These are phyloP conservation scores for Laburnicola sp. DNA, from an alignment of 2,329 filamentous ascomycete genomes.

Conservation along the genomic window DNA sequence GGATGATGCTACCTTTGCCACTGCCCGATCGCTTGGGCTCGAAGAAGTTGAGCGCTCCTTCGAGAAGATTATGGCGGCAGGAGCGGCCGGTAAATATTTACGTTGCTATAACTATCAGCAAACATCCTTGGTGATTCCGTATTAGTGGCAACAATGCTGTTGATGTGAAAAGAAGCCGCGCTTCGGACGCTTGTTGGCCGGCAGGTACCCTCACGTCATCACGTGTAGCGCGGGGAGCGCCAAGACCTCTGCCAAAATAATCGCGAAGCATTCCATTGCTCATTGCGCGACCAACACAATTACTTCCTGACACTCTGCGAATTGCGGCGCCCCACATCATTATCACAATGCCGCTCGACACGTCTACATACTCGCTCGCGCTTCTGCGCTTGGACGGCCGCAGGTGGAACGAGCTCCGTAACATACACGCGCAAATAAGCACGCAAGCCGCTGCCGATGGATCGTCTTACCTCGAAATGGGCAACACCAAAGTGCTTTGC, in stretches of 20 bases:
- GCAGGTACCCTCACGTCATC: constrained; percentile 34
- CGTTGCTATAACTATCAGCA: background rate
- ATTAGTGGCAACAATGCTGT: background rate
- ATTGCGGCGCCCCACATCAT: background rate
- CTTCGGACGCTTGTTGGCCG: too few relatives aligned
- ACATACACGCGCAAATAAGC: constrained; percentile 83
- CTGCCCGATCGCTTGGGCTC: too few relatives aligned
- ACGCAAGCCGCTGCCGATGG: constrained; percentile 93
- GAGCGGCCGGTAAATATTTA: background rate
- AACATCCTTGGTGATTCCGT: background rate
- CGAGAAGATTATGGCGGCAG: background rate
- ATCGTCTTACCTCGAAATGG: constrained; percentile 92
- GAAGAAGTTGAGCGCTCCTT: background rate
- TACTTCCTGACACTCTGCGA: background rate
- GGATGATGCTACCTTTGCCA: too few relatives aligned
- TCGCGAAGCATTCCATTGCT: too few relatives aligned
- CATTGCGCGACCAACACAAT: background rate
- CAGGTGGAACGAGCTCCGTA: constrained; percentile 95
- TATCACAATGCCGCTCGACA: constrained; percentile 90
- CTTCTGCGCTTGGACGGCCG: constrained; percentile 71
- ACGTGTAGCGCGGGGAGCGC: constrained; percentile 36
- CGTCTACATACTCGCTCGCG: constrained; percentile 84
- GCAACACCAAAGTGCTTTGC: constrained; percentile 96
- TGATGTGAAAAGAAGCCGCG: background rate
- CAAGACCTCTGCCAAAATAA: constrained; percentile 8